Conservation (phyloP, 129 eudicot species). For the Chrysanthemum lavandulifolium region DNA sequence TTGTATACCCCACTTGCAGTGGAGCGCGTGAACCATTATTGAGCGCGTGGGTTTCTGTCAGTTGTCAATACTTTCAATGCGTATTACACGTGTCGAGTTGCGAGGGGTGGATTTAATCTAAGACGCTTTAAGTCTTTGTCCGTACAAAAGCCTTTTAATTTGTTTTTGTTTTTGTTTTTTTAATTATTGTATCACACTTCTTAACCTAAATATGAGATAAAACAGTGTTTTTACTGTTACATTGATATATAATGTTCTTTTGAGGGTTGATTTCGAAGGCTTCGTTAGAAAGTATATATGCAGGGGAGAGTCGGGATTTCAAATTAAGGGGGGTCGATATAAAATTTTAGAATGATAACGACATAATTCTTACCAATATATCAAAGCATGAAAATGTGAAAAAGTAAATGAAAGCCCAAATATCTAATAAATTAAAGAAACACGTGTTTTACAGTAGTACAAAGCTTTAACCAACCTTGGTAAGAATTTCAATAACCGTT, state of each 20-base stretch:
- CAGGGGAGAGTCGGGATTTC: too few species aligned
- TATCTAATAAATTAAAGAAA: too few species aligned
- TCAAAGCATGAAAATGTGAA: too few species aligned
- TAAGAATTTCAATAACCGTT: too few species aligned
- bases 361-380: too few species aligned
- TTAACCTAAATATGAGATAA: not conserved
- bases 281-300: too few species aligned
- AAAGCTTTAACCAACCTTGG: too few species aligned
- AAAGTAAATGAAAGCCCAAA: too few species aligned
- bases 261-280: too few species aligned
- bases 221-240: not conserved
- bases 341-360: too few species aligned
- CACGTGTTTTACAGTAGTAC: too few species aligned
- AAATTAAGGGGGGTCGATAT: too few species aligned
- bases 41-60: constrained; percentile 29
- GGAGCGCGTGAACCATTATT: constrained; percentile 20
- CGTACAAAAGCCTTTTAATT: constrained; percentile 8
- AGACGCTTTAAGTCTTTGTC: constrained; percentile 19
- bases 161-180: not conserved
- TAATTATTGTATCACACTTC: not conserved
- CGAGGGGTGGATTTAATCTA: constrained; percentile 1
- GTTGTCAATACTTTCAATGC: constrained; percentile 22
- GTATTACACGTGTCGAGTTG: constrained; percentile 29
- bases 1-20: constrained; percentile 14
- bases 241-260: not conserved